Base-by-base conservation (phyloP, 2,329 filamentous ascomycete species). In the Ambrosiella cleistominuta region DNA sequence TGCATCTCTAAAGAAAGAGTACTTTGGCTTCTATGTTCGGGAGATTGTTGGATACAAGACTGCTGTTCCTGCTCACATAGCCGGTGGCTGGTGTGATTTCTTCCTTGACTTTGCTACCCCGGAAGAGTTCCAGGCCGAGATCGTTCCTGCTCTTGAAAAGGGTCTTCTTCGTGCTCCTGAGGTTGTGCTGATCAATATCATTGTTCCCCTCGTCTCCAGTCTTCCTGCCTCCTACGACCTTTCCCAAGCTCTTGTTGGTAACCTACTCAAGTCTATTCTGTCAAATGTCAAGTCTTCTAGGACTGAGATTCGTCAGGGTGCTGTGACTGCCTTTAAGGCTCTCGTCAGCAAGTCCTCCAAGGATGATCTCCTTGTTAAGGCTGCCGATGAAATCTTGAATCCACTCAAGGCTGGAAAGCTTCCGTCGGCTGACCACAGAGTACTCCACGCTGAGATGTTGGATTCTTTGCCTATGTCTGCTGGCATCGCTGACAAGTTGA, bases 271-370 rank as follows among this genome's bases (percentile, higher is more conserved):
- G 68, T 88, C 89, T 5, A 73, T 98, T 11, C 71, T 97, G n/a
- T 83, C 88, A 45, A 95, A 89, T 66, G 76, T 90, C 68, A 96
- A 95, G 69, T 97, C 93, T 1, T 90, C 86, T 66, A 97, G 95
- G 68, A 73, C 80, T 12, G 70, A 71, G 1, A 88, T 96, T 62
- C 83, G 91, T 58, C 79, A 79, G 62, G 89, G 88, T 27, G 86
- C 87, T 7, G 71, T 90, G 19, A 75, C 77, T 44, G 85, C 85
- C 7, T 95, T 97, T 68, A 76, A 78, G 62, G 77, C 79, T 8
- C 74, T 90, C n/a, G 78, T 87, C 37, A 68, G 72, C 47, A 77
- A 78, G 63, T 86, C 81, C 63, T 67, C 71, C 53, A 78, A 87
- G 62, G 69, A 75, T 5, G 68, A 73, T 2, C 69, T 75, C 3